Conservation (phyloP, 257 asterid genomes). For the Nemophila menziesii region DNA sequence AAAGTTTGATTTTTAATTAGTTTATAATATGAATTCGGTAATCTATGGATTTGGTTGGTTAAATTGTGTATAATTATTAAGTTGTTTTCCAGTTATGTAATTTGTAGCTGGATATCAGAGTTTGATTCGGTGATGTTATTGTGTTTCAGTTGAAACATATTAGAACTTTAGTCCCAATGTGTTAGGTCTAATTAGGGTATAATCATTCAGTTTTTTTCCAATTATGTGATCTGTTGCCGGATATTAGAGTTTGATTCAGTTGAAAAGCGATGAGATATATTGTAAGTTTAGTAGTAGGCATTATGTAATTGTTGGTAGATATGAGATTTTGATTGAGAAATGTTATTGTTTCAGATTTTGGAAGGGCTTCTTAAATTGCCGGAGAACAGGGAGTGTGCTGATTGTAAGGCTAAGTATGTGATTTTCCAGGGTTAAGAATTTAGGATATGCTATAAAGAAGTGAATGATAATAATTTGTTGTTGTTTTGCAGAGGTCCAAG, state of each 20-base stretch:
- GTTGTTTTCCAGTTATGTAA: neutral
- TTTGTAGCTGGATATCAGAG: neutral
- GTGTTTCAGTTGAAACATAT: neutral
- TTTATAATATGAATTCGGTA: neutral
- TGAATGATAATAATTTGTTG: neutral
- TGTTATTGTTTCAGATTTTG: conserved; percentile 15
- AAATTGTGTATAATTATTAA: no score
- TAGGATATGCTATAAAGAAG: neutral
- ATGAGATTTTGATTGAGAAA: neutral
- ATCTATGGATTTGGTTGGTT: neutral
- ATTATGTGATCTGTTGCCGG: neutral
- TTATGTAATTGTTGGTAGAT: no score
- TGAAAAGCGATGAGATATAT: neutral
- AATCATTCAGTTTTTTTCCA: neutral
- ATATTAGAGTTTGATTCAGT: neutral
- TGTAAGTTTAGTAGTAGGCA: no score
- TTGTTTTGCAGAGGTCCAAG: conserved; percentile 35
- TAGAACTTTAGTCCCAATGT: no score
- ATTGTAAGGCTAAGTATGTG: conserved; percentile 29
- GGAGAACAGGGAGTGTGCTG: conserved; percentile 34
- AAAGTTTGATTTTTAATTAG: neutral
- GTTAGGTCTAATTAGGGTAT: no score
- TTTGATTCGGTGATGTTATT: neutral
- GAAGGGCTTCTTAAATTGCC: conserved; percentile 29
- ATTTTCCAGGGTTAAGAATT: neutral